Evolutionary conservation across 371 early-diverging fungal genomes (phyloP).

Genomic region (Mycotypha africana): DNA sequence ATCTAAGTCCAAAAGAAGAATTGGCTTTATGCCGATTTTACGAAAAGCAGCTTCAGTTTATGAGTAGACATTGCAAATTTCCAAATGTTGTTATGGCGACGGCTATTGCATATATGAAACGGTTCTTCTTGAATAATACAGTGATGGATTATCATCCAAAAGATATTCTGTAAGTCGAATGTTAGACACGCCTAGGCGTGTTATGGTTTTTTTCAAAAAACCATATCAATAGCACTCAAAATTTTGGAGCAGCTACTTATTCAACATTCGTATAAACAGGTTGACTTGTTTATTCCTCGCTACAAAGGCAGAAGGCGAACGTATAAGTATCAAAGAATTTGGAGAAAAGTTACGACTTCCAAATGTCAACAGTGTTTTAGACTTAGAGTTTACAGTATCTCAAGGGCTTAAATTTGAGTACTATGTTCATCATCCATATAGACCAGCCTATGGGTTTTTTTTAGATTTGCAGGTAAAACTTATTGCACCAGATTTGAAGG

Average conservation of each 20-base stretch:
- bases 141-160: conserved; percentile 90
- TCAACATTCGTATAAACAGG: conserved; percentile 32
- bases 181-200: background rate
- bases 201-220: background rate
- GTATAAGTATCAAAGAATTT: conserved; percentile 76
- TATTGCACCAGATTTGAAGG: too few species aligned
- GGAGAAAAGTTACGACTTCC: conserved; percentile 30
- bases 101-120: conserved; percentile 85
- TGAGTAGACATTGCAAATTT: conserved; percentile 18
- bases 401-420: conserved; percentile 83
- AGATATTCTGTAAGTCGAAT: conserved; percentile 71
- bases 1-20: conserved; percentile 50
- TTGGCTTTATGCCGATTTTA: conserved; percentile 42
- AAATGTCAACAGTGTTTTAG: conserved; percentile 33
- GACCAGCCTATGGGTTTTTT: conserved; percentile 79
- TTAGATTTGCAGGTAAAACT: conserved; percentile 64
- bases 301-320: conserved; percentile 78
- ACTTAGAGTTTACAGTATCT: conserved; percentile 75
- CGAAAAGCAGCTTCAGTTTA: conserved; percentile 32
- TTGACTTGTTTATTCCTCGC: conserved; percentile 84
- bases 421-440: conserved; percentile 77
- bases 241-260: too few species aligned
- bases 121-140: conserved; percentile 83
- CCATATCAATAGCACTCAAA: background rate
- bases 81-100: conserved; percentile 52